A percentile compares a stretch with the other conserved stretches of the same genome.
Conservation (phyloP, 2,329 filamentous ascomycete species). For the Blastomyces parvus region DNA sequence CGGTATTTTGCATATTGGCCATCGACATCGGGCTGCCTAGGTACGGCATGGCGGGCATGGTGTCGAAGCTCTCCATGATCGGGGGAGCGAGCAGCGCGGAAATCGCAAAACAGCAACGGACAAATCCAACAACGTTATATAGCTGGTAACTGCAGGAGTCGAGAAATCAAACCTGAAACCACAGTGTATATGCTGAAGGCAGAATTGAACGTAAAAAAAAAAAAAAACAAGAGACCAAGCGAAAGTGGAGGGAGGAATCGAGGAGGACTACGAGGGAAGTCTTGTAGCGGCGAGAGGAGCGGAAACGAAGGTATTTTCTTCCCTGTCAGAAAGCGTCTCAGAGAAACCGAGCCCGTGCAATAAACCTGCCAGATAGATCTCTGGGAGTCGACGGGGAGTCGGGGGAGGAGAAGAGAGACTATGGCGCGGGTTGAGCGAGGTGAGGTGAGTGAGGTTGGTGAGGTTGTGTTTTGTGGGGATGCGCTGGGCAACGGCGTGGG, state of each 20-base stretch:
- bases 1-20: conserved; percentile 41
- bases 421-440: background rate
- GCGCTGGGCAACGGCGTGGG: background rate
- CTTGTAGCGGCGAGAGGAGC: background rate
- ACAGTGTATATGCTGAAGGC: background rate
- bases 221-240: background rate
- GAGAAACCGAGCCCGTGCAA: too few relatives aligned
- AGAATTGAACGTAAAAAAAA: background rate
- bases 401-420: too few relatives aligned
- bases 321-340: background rate
- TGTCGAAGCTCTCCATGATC: conserved; percentile 50
- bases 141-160: background rate
- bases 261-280: background rate
- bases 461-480: background rate
- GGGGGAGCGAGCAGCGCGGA: background rate
- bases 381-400: too few relatives aligned
- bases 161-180: background rate
- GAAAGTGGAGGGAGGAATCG: background rate
- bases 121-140: background rate
- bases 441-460: too few relatives aligned
- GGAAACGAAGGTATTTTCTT: background rate
- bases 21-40: conserved; percentile 49
- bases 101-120: background rate
- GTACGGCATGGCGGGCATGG: conserved; percentile 54
- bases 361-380: too few relatives aligned